These are phyloP conservation scores for Nemania bipapillata DNA, from an alignment of 2,329 filamentous ascomycete species.

Conservation along the genomic window DNA sequence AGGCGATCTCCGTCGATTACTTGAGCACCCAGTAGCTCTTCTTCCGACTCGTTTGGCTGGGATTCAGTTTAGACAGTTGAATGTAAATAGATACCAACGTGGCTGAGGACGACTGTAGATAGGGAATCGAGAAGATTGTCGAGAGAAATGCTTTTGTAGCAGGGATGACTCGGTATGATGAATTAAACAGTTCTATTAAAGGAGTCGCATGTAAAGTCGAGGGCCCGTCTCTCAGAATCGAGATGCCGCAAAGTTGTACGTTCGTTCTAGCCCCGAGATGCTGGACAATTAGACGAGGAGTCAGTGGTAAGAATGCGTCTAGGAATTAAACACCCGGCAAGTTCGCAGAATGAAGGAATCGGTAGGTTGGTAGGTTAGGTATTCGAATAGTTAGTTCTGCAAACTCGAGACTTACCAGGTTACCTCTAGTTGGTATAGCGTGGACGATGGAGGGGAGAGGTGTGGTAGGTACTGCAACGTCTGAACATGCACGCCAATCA, in stretches of 20 bases:
- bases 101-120: neutral
- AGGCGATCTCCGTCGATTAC: neutral
- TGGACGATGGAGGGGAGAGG: neutral
- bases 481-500: constrained; percentile 1
- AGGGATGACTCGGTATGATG: neutral
- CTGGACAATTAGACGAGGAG: constrained; percentile 6
- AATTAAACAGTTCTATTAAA: constrained; percentile 26
- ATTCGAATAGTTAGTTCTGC: neutral
- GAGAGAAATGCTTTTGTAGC: neutral
- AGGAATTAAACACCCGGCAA: neutral
- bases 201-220: neutral
- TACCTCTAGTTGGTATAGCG: neutral
- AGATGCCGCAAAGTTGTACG: constrained; percentile 1
- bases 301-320: constrained; percentile 1
- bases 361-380: neutral
- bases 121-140: neutral
- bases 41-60: neutral
- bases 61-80: too few species aligned
- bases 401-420: neutral
- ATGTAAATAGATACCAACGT: too few species aligned
- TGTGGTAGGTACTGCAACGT: neutral
- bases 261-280: constrained; percentile 2
- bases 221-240: constrained; percentile 7
- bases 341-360: neutral
- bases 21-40: neutral